Base-by-base conservation (phyloP, 2,329 filamentous ascomycete species). In the Colletotrichum kahawae region DNA sequence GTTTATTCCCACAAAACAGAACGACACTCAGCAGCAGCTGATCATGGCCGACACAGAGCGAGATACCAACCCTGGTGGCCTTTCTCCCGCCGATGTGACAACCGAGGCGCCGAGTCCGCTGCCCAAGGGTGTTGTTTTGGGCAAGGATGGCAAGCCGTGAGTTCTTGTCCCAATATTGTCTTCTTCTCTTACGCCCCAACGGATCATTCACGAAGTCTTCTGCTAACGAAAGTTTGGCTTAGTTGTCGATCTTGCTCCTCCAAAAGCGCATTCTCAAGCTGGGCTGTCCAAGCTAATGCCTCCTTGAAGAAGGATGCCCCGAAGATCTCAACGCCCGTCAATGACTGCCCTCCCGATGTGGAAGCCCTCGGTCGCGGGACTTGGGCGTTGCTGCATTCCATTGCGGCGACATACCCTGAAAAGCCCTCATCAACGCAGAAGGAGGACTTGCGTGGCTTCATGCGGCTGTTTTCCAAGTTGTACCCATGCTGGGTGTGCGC, bases 401-500 rank as follows among this genome's bases (percentile, higher is more conserved):
- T 99, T 78, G 95, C 96, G 16, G 97, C 96, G 1, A 92, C 92
- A 16, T 99, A 98, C 83, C 97, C 97, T 1, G 87, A 90, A 9
- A 84, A 82, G 9, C 95, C 97, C 0, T 91, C 93, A 0, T 83
- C 87, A 1, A 84, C 87, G 12, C 91, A 98, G 79, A 95, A 98
- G 82, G 86, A 87, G 34, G 94, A 98, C 79, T 93, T 97, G 79
- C 88, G 89, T 71, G 89, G 91, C 67, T 98, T 99, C 85, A 89
- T 99, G 79, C 86, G 88, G 29, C 88, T 95, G 3, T 98, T 99
- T 83, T 93, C 94, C 31, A 94, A 93, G 78, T 85, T 98, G 24
- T 99, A 99, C 82, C 97, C 97, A 5, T 99, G 97, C 87, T 98
- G 96, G 95, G 91, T 94, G 4, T 99, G 97, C 84, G 97, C 96